phyloP scores from a whole-genome alignment of 2,329 filamentous ascomycete species.

The Cladosporium oxysporum region DNA sequence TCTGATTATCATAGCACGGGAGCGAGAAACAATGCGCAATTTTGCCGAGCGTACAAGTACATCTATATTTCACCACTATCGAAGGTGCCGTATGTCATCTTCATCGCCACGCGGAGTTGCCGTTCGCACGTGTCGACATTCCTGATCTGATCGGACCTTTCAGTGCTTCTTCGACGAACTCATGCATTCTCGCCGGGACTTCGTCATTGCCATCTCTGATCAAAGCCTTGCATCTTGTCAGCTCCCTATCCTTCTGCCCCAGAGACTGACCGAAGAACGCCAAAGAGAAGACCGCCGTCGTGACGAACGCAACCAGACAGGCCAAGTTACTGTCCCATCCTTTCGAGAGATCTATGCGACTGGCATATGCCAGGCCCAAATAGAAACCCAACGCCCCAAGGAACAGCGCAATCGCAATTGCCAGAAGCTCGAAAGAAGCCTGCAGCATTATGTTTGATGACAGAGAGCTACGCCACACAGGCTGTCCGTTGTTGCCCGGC shows the following conservation, averaged over 20 bases:
- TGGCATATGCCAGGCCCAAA: conserved; percentile 21
- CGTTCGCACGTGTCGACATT: neutral
- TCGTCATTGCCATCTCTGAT: neutral
- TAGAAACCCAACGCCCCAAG: conserved; percentile 21
- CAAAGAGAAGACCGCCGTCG: conserved; percentile 20
- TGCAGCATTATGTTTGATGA: conserved; percentile 21
- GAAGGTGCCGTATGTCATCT: neutral
- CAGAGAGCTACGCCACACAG: conserved; percentile 20
- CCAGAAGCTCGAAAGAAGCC: conserved; percentile 22
- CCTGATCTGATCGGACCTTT: neutral
- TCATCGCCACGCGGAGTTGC: neutral
- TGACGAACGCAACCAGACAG: conserved; percentile 19
- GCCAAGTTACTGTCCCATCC: conserved; percentile 22
- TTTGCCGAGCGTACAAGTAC: neutral
- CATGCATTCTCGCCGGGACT: neutral
- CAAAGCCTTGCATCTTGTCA: conserved; percentile 15
- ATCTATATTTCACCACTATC: neutral
- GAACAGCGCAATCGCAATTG: conserved; percentile 21
- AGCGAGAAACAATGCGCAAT: neutral
- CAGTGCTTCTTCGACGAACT: neutral
- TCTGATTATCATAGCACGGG: neutral
- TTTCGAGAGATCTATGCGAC: conserved; percentile 16
- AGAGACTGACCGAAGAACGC: conserved; percentile 22
- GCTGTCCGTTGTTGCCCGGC: neutral
- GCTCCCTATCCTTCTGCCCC: conserved; percentile 22